These are phyloP conservation scores for Blakeslea trispora DNA, from an alignment of 371 early-diverging fungal species.

Conservation along the genomic window DNA sequence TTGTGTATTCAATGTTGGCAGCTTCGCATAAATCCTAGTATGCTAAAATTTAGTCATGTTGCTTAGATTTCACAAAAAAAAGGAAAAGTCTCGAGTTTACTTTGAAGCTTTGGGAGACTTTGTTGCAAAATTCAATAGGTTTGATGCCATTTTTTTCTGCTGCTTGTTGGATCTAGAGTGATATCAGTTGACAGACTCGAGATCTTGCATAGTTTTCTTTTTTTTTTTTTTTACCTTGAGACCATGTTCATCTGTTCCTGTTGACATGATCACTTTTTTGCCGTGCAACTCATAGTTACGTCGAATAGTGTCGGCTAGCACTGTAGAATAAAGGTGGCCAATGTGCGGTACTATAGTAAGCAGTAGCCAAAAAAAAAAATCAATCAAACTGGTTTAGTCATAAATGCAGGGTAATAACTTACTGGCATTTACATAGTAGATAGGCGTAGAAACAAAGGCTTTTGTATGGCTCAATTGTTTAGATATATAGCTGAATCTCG, in stretches of 20 bases:
- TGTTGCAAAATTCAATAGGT: conserved; percentile 78
- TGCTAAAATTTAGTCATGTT: no score
- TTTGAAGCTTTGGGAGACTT: conserved; percentile 77
- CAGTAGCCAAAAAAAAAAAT: neutral
- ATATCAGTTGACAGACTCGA: no score
- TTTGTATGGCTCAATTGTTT: conserved; percentile 24
- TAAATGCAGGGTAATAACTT: neutral
- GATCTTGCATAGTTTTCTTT: neutral
- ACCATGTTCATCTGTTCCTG: conserved; percentile 98
- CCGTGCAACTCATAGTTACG: conserved; percentile 78
- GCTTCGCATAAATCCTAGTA: conserved; percentile 66
- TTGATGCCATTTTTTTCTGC: conserved; percentile 62
- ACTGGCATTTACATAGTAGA: conserved; percentile 97
- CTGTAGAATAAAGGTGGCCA: conserved; percentile 91
- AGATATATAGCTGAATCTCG: neutral
- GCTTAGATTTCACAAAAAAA: neutral
- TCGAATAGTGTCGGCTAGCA: conserved; percentile 82
- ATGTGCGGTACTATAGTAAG: conserved; percentile 83
- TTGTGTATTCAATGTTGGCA: conserved; percentile 77
- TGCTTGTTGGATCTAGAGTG: conserved; percentile 85
- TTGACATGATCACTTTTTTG: conserved; percentile 59
- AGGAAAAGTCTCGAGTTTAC: conserved; percentile 39
- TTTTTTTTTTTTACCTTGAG: conserved; percentile 66
- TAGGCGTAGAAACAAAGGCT: conserved; percentile 85
- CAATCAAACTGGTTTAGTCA: no score